Evolutionary conservation across 208 protist species (phyloP).

Genomic region (Crithidia brevicula): DNA sequence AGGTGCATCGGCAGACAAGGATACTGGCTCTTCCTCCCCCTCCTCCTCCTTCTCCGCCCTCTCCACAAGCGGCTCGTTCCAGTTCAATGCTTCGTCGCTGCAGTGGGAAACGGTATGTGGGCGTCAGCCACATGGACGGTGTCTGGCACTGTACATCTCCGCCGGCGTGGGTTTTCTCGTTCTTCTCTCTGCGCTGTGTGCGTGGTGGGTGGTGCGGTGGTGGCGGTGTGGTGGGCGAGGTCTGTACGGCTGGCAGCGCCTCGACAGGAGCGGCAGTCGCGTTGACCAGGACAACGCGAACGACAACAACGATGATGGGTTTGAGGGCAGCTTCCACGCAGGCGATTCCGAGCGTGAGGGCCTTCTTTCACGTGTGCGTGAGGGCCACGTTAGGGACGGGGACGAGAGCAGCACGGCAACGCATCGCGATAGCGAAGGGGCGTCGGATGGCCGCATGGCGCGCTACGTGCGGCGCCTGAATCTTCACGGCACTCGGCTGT

Average conservation of each 20-base stretch:
- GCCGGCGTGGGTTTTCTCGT: background rate
- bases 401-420: background rate
- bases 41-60: background rate
- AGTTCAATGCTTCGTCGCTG: background rate
- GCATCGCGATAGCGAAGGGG: background rate
- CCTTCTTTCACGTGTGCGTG: background rate
- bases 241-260: background rate
- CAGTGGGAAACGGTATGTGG: constrained; percentile 6
- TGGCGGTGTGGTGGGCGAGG: background rate
- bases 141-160: background rate
- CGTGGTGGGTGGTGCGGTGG: constrained; percentile 9
- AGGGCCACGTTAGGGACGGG: background rate
- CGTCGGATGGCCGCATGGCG: background rate
- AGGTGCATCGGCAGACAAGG: too few relatives aligned
- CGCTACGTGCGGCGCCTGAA: constrained; percentile 8
- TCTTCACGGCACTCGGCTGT: constrained; percentile 9
- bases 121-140: background rate
- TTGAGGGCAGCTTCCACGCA: too few relatives aligned
- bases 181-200: background rate
- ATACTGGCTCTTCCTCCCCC: too few relatives aligned
- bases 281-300: background rate
- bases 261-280: background rate
- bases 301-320: too few relatives aligned
- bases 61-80: background rate
- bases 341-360: background rate